Evolutionary conservation across 495 filamentous ascomycete genomes (phyloP).

Genomic region (Ramalina intermedia): DNA sequence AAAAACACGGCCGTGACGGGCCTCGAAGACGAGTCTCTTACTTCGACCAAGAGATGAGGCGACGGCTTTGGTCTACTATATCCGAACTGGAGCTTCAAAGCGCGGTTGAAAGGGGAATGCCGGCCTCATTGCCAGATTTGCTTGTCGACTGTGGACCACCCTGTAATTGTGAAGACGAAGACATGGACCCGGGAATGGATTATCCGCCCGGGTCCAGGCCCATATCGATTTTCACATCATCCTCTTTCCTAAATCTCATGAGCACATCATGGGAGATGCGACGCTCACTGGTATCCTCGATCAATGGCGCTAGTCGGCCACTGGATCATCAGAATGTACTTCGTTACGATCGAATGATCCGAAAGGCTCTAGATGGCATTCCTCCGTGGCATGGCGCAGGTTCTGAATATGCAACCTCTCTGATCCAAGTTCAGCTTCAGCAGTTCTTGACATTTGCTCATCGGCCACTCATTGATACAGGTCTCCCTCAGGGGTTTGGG

Average conservation of each 20-base stretch:
- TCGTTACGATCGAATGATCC: slow-evolving; percentile 18
- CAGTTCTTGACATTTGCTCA: slow-evolving; percentile 21
- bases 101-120: slow-evolving; percentile 38
- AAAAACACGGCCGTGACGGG: slow-evolving; percentile 9
- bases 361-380: slow-evolving; percentile 14
- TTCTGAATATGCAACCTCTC: slow-evolving; percentile 6
- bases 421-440: slow-evolving; percentile 20
- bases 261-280: slow-evolving; percentile 15
- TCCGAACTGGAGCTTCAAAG: slow-evolving; percentile 38
- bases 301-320: slow-evolving; percentile 16
- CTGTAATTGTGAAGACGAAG: slow-evolving; percentile 34
- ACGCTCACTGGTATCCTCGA: slow-evolving; percentile 17
- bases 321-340: slow-evolving; percentile 17
- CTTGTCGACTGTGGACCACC: slow-evolving; percentile 36
- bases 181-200: slow-evolving; percentile 24
- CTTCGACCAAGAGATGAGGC: slow-evolving; percentile 36
- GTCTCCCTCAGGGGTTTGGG: neutral
- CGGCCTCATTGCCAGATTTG: slow-evolving; percentile 31
- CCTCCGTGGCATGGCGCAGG: slow-evolving; percentile 11
- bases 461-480: slow-evolving; percentile 4
- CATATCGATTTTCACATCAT: slow-evolving; percentile 24
- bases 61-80: slow-evolving; percentile 43
- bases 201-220: slow-evolving; percentile 23
- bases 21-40: slow-evolving; percentile 29
- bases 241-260: slow-evolving; percentile 23